phyloP scores from a whole-genome alignment of 2,329 filamentous ascomycete species.

The Xylariaceae sp. region DNA sequence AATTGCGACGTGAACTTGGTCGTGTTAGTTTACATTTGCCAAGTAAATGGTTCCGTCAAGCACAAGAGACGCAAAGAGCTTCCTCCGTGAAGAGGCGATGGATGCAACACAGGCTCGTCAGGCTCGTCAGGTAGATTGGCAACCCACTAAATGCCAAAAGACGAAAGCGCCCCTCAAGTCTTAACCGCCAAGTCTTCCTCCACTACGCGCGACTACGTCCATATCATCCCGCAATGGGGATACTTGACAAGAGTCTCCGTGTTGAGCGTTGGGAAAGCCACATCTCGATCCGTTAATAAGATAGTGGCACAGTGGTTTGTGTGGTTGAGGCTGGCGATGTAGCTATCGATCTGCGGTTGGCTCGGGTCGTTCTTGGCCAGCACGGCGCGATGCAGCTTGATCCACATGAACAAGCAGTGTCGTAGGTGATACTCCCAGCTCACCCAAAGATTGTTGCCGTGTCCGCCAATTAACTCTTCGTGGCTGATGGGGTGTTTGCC shows the following conservation, averaged over 20 bases:
- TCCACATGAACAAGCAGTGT: slow-evolving; percentile 22
- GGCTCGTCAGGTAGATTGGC: too few species aligned
- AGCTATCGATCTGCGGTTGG: slow-evolving; percentile 15
- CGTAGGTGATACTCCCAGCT: slow-evolving; percentile 17
- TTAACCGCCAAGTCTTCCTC: too few species aligned
- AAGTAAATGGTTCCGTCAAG: too few species aligned
- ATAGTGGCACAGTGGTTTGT: slow-evolving; percentile 19
- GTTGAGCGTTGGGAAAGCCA: slow-evolving; percentile 8
- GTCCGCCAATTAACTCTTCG: slow-evolving; percentile 10
- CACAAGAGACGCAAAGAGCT: too few species aligned
- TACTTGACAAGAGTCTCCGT: slow-evolving; percentile 15
- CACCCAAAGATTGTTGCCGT: slow-evolving; percentile 12
- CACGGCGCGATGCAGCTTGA: slow-evolving; percentile 19
- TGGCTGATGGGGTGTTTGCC: slow-evolving; percentile 6
- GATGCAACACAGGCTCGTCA: too few species aligned
- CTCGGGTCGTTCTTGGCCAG: not conserved
- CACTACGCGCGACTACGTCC: too few species aligned
- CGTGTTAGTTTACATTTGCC: too few species aligned
- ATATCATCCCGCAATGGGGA: too few species aligned
- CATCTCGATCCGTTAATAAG: slow-evolving; percentile 10
- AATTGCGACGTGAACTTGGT: too few species aligned
- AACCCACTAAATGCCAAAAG: too few species aligned
- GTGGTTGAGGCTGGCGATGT: slow-evolving; percentile 18
- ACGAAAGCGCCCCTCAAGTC: too few species aligned
- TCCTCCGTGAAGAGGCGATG: too few species aligned